Percentiles rank a stretch among this genome's conserved stretches.
Conservation (phyloP, 23 red algal genomes). For the Rhodosorus marinus region DNA sequence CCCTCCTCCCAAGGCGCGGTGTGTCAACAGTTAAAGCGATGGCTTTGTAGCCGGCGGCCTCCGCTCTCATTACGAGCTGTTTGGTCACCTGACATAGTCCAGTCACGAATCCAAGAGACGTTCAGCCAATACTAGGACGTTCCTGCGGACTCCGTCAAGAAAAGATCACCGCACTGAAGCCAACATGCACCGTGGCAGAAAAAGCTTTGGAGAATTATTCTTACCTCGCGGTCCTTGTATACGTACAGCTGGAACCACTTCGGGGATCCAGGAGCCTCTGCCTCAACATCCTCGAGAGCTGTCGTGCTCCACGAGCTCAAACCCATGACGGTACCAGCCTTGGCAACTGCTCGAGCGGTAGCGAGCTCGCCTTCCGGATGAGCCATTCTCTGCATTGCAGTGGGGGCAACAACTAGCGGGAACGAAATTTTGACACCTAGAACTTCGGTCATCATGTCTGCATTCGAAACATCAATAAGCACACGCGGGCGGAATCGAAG, state of each 20-base stretch:
- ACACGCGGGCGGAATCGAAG: conserved; percentile 47
- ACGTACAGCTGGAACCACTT: conserved; percentile 81
- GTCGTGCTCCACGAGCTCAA: conserved; percentile 55
- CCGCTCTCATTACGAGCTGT: conserved; percentile 35
- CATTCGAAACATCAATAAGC: conserved; percentile 19
- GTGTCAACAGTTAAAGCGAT: conserved; percentile 72
- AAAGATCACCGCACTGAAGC: too few species aligned
- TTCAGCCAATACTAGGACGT: too few species aligned
- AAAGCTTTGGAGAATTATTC: too few species aligned
- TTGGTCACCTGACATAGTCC: too few species aligned
- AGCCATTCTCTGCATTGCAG: conserved; percentile 83
- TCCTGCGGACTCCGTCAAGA: too few species aligned
- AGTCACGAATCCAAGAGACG: too few species aligned
- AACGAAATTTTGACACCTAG: conserved; percentile 15
- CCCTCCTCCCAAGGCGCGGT: conserved; percentile 45
- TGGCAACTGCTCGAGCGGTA: conserved; percentile 40
- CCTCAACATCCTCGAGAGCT: conserved; percentile 39
- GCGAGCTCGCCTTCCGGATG: conserved; percentile 79
- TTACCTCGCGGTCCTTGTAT: conserved; percentile 36
- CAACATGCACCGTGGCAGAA: too few species aligned
- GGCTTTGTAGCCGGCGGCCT: conserved; percentile 18
- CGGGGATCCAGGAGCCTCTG: conserved; percentile 8
- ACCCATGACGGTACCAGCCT: conserved; percentile 13
- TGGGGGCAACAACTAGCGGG: conserved; percentile 66
- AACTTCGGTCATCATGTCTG: conserved; percentile 14